Percentiles rank a stretch among this genome's conserved stretches.
Conservation (phyloP, 768 basidiomycete species). For the Russula foetens region DNA sequence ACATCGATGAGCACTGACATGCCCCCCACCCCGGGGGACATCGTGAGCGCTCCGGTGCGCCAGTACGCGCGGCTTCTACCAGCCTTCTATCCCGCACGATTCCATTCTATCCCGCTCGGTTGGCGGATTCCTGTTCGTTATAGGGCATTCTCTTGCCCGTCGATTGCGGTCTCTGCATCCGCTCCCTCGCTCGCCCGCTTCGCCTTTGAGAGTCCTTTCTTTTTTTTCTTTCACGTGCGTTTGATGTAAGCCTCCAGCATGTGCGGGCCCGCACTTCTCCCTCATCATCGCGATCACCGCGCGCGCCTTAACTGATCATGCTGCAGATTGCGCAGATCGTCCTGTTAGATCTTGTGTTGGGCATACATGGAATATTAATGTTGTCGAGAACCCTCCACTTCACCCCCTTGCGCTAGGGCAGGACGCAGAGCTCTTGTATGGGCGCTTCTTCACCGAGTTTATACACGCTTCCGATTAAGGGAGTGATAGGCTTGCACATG, state of each 20-base stretch:
- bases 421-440: not conserved
- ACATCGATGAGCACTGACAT: not conserved
- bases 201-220: not conserved
- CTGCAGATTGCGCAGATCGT: slow-evolving; percentile 16
- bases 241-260: slow-evolving; percentile 8
- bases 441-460: not conserved
- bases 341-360: not conserved
- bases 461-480: not conserved
- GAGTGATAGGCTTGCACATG: not conserved
- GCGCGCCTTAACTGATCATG: not conserved
- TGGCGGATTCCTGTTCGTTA: not conserved
- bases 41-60: slow-evolving; percentile 6
- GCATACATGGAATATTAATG: slow-evolving; percentile 7
- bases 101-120: slow-evolving; percentile 10
- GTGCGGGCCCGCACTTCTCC: slow-evolving; percentile 8
- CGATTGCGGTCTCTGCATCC: not conserved
- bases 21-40: not conserved
- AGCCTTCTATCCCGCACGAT: slow-evolving; percentile 1
- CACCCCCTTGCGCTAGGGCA: not conserved
- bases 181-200: not conserved
- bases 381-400: not conserved
- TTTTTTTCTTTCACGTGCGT: slow-evolving; percentile 3
- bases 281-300: slow-evolving; percentile 14
- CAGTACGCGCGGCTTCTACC: not conserved
- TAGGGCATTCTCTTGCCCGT: not conserved